Evolutionary conservation across 805 yeast species (phyloP), one percentile per base, ranked within the genome.

Genomic region (Hanseniaspora taiwanica): DNA sequence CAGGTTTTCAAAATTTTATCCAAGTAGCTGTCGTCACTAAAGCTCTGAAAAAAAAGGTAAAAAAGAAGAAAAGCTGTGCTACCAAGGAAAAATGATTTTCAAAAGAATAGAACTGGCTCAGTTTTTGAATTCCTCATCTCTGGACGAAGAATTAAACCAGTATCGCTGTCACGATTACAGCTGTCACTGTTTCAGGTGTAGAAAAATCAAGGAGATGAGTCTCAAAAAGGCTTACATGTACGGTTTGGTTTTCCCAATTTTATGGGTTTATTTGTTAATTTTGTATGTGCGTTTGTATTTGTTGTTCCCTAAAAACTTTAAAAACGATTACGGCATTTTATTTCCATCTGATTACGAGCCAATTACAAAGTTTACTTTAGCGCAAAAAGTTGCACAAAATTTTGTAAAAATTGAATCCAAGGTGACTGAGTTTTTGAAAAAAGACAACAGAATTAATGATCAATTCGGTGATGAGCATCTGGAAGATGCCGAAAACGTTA

Each of bases 111-210:
- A 13, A 25, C 10, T 12, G 29, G 29, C 29, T 5, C 10, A 29
- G 14, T 14, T 17, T 16, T 7, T 33, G 9, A 20, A 24, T 14
- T 39, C 18, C 21, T 19, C 27, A 2, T 25, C 38, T n/a, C 34
- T 33, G 18, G 32, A 33, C 7, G 38, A 41, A 2, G 43, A 41
- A 20, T 14, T 13, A 12, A 33, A 12, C 3, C 13, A 25, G 1
- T 40, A 40, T 8, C 20, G 27, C 13, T 33, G 23, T 9, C 21
- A 25, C 16, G 21, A 34, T 10, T n/a, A 41, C 17, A 5, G n/a
- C 3, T 41, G 43, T 35, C 40, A 10, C 16, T 41, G 43, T 16
- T 6, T 16, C 16, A 16, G 13, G n/a, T 41, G 43, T 23, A 21
- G 6, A 2, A 20, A 17, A 7, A 27, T 34, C 21, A 5, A 16